Base-by-base conservation (phyloP, 2,329 filamentous ascomycete genomes). In the Fusarium pininemorale region DNA sequence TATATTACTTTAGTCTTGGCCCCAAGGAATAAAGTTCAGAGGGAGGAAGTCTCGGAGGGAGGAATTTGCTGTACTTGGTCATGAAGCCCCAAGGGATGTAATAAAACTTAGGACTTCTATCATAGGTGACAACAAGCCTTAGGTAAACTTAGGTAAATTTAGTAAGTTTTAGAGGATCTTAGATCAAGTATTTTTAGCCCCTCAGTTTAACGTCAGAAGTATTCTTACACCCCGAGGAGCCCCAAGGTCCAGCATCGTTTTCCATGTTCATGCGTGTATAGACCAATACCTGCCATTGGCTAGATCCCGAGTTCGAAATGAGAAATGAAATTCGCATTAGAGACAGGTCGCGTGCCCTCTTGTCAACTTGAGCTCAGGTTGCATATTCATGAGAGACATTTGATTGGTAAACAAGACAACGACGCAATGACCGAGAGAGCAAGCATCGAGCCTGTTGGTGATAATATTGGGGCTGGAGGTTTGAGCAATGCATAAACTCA, bases 331-430 rank as follows among this genome's bases (percentile, higher is more conserved):
- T 37, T 56, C 38, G 20, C 22, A 47, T n/a, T 26, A 38, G 48
- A 66, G 56, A 66, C 51, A 62, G 59, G 65, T 66, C 69, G 69
- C 55, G 70, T 73, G 70, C 44, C 14, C 48, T 57, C 48, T 70
- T 60, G 57, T 45, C 48, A 44, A 16, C 26, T 63, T 39, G 30
- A 24, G 62, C 14, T 47, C 22, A 38, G 50, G 7, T 35, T 35
- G 32, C 42, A 48, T 41, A 48, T 32, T 54, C 30, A 39, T 11
- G 16, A 54, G 20, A 53, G 30, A 39, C 35, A 32, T 24, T 37
- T 32, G 6, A 45, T 45, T 56, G 24, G 16, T 14, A 39, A 30
- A 41, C 24, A 58, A 55, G 47, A 24, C n/a, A 63, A 51, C 15
- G 44, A 53, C 58, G 53, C 35, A 47, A 13, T 16, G 41, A 62